These are phyloP conservation scores for Abrus pulchellus DNA, from an alignment of 306 rosid genomes.

Conservation along the genomic window DNA sequence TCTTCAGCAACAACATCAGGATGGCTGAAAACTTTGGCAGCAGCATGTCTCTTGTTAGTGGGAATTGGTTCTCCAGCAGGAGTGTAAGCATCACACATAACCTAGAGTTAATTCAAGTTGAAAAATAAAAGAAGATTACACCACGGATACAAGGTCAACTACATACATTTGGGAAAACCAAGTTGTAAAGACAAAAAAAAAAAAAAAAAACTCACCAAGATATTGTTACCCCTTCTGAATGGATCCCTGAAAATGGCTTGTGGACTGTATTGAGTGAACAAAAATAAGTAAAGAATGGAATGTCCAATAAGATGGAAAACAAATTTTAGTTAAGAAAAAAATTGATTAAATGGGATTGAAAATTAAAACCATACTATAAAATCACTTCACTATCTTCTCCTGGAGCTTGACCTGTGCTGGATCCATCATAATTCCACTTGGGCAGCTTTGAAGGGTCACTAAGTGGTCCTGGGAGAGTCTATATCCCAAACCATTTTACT, in stretches of 20 bases:
- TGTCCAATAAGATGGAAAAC: slow-evolving; percentile 15
- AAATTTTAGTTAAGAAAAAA: not conserved
- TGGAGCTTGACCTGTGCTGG: slow-evolving; percentile 98
- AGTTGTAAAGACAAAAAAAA: not conserved
- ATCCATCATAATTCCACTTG: slow-evolving; percentile 84
- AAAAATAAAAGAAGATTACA: not conserved
- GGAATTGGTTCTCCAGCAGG: slow-evolving; percentile 74
- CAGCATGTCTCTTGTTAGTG: slow-evolving; percentile 67
- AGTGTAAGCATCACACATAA: slow-evolving; percentile 71
- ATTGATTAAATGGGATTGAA: not conserved
- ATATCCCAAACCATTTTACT: slow-evolving; percentile 22
- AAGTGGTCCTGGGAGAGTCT: slow-evolving; percentile 58
- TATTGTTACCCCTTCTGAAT: slow-evolving; percentile 83
- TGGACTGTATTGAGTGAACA: slow-evolving; percentile 62
- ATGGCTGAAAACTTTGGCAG: slow-evolving; percentile 70
- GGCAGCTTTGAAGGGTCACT: slow-evolving; percentile 62
- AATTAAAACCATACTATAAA: slow-evolving; percentile 65
- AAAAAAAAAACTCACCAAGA: slow-evolving; percentile 64
- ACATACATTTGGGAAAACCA: not conserved
- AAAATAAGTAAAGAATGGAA: slow-evolving; percentile 26
- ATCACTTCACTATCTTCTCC: slow-evolving; percentile 97
- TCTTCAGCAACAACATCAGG: slow-evolving; percentile 65
- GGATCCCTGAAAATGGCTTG: slow-evolving; percentile 95
- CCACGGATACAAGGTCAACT: not conserved
- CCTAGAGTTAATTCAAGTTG: slow-evolving; percentile 44